Conservation (phyloP, 768 basidiomycete genomes). For the Nidularia sp. region DNA sequence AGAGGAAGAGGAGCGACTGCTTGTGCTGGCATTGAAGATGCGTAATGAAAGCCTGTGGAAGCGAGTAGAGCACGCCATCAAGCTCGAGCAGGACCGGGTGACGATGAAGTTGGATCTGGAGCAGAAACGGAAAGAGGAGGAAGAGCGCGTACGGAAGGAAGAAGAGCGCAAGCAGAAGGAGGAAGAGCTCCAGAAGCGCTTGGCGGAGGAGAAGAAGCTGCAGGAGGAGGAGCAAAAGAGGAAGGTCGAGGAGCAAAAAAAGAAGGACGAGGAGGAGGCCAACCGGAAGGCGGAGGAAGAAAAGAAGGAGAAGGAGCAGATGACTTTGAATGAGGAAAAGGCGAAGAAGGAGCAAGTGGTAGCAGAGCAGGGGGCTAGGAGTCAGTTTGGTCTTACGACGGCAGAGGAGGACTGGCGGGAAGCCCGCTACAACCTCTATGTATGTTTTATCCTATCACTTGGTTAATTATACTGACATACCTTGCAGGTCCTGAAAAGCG, state of each 20-base stretch:
- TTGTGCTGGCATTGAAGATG: conserved; percentile 44
- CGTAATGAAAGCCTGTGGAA: conserved; percentile 53
- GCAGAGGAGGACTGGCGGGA: conserved; percentile 63
- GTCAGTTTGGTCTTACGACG: conserved; percentile 45
- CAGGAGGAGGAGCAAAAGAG: conserved; percentile 25
- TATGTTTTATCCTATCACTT: conserved; percentile 19
- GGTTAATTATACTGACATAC: conserved; percentile 4
- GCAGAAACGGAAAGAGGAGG: conserved; percentile 40
- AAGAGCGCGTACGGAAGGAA: conserved; percentile 33
- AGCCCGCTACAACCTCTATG: conserved; percentile 52
- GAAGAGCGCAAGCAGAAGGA: conserved; percentile 33
- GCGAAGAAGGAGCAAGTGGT: conserved; percentile 23
- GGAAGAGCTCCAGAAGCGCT: conserved; percentile 31
- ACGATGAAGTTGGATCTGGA: conserved; percentile 53
- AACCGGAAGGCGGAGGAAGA: conserved; percentile 23
- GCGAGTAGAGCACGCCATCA: conserved; percentile 60
- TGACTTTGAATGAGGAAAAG: conserved; percentile 24
- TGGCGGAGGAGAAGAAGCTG: conserved; percentile 28
- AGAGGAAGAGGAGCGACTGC: conserved; percentile 38
- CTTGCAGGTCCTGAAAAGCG: conserved; percentile 56
- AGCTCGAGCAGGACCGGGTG: conserved; percentile 57
- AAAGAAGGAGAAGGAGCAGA: conserved; percentile 21
- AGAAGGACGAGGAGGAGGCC: conserved; percentile 28
- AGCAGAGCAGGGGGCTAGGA: conserved; percentile 28
- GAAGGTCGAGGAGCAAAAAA: conserved; percentile 32